A percentile compares a stretch with the other conserved stretches of the same genome.
Conservation (phyloP, 2,329 filamentous ascomycete species). For the Orbilia quercus region DNA sequence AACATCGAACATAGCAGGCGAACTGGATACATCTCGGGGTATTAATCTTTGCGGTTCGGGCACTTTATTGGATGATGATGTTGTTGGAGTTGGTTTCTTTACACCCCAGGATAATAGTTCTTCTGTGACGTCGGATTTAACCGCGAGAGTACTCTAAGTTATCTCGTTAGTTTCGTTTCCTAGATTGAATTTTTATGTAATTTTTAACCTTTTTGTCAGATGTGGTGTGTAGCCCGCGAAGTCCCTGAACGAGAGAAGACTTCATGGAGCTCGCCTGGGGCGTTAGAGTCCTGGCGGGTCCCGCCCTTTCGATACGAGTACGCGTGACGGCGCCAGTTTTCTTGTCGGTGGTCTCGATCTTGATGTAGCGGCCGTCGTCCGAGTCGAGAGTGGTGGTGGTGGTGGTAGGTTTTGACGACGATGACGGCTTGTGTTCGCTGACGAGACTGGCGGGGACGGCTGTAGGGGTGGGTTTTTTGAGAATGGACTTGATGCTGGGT, state of each 20-base stretch:
- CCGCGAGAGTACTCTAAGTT: constrained; percentile 14
- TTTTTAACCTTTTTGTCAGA: constrained; percentile 10
- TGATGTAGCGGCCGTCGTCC: constrained; percentile 33
- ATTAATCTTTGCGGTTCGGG: constrained; percentile 34
- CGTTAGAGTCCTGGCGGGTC: constrained; percentile 7
- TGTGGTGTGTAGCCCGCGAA: constrained; percentile 17
- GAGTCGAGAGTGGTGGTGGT: constrained; percentile 33
- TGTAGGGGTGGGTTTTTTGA: constrained; percentile 51
- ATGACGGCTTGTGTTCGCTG: neutral
- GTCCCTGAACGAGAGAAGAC: constrained; percentile 5
- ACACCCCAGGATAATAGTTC: constrained; percentile 22
- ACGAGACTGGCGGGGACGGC: constrained; percentile 5
- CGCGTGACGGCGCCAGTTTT: constrained; percentile 26
- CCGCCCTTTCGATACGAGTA: constrained; percentile 31
- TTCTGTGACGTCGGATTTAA: constrained; percentile 24
- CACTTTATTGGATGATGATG: neutral
- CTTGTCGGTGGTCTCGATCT: constrained; percentile 36
- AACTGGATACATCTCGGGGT: constrained; percentile 27
- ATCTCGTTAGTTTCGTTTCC: neutral
- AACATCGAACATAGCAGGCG: constrained; percentile 15
- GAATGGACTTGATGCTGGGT: constrained; percentile 48
- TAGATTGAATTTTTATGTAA: neutral
- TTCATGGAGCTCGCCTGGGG: neutral
- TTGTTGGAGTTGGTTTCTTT: constrained; percentile 8
- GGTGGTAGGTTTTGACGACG: neutral